phyloP scores from a whole-genome alignment of 1,139 yeast genomes.

The Saccharomycopsis hybrid region DNA sequence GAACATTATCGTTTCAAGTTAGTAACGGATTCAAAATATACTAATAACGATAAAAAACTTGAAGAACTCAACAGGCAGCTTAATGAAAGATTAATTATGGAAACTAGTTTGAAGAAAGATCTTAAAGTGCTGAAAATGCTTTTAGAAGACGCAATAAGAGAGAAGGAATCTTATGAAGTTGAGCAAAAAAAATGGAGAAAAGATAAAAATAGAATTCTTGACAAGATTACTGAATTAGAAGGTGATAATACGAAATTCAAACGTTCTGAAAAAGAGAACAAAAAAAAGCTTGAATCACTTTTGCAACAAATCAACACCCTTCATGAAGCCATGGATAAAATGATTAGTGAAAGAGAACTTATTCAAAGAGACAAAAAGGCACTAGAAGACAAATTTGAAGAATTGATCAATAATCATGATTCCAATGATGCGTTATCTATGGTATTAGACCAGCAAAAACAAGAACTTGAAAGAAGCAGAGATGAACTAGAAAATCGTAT shows the following conservation, averaged over 20 bases:
- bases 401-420: conserved; percentile 34
- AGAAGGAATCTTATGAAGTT: conserved; percentile 43
- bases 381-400: conserved; percentile 42
- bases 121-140: conserved; percentile 57
- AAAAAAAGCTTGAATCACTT: conserved; percentile 38
- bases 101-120: conserved; percentile 59
- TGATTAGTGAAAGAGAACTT: conserved; percentile 44
- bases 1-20: conserved; percentile 46
- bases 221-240: conserved; percentile 38
- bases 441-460: conserved; percentile 28
- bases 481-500: conserved; percentile 8
- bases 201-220: conserved; percentile 46
- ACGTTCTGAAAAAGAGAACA: conserved; percentile 38
- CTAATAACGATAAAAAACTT: conserved; percentile 51
- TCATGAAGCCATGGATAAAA: conserved; percentile 46
- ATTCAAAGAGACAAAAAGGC: conserved; percentile 41
- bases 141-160: conserved; percentile 46
- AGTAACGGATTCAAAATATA: conserved; percentile 34
- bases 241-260: conserved; percentile 42
- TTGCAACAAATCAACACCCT: conserved; percentile 45
- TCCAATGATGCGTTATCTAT: conserved; percentile 37
- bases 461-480: conserved; percentile 27
- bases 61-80: conserved; percentile 53
- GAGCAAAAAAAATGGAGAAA: conserved; percentile 45
- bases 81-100: conserved; percentile 49